Evolutionary conservation across 441 rosid genomes (phyloP), one percentile per base, ranked within the genome.

Genomic region (Croton laevigatus): DNA sequence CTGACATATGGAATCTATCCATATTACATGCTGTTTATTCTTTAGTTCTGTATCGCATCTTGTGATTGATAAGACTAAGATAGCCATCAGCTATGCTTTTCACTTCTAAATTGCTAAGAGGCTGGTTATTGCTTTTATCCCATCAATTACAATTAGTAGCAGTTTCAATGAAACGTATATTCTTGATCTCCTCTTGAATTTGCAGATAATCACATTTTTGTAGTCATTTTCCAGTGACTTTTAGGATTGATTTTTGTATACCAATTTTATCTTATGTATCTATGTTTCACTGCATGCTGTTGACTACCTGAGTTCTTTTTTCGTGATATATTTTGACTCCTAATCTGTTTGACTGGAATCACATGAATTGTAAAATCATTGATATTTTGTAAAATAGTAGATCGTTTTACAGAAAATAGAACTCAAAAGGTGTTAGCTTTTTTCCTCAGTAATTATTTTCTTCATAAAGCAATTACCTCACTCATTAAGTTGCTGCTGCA

Each of bases 401-500:
- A 53, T 62, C 68, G 8, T 67, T 12, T 8, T 38, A 46, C 46
- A 72, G 38, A 20, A 62, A 17, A 9, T 37, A 20, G 40, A 13
- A 20, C 19, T 65, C 34, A 22, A 36, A 59, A 27, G 52, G 40
- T 17, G 65, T 20, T 51, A 52, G 42, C 10, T 42, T 36, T 8
- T 27, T 10, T 61, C 32, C 46, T 6, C 32, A 51, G 22, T 13
- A 40, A 53, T 53, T 19, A n/a, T 62, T 23, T 27, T 42, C 27
- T 11, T 40, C 49, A 40, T 49, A n/a, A 6, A 45, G 60, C 62
- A 67, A 61, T 19, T 17, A 6, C 64, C 32, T 74, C 53, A 70
- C 61, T 59, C 5, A 62, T 55, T 61, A 49, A 72, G 67, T 68
- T 48, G 27, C 19, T 71, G 6, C 61, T 81, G 62, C 81, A 94